Evolutionary conservation across 73 alveolate species (phyloP), one percentile per base, ranked within the genome.

Genomic region (Symbiodinium natans): DNA sequence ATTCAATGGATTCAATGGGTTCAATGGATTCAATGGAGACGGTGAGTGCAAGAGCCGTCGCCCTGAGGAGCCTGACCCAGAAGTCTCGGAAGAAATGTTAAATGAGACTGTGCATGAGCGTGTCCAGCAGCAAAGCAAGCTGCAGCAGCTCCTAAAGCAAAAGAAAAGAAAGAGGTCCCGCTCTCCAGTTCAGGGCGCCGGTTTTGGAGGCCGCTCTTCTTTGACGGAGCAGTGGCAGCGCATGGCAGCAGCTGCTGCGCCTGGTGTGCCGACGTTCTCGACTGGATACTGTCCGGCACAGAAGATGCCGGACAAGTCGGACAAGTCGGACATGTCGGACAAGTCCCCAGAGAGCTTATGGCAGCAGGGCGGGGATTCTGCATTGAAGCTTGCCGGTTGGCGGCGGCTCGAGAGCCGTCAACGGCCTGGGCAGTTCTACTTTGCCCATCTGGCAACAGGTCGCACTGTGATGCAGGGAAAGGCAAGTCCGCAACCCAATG

Each of bases 401-500:
- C 41, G 74, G 73, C 95, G 95, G 46, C 41, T 88, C 29, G 95
- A 88, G 43, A 88, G 95, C 80, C 95, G 95, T 5, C 86, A 86
- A 2, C 13, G 17, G 41, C 95, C 95, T 2, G 95, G 95, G 6
- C 95, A 59, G 8, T 88, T 88, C 73, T 88, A 88, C 54, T 88
- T 88, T 41, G 95, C 95, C 25, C 95, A 88, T 46, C 42, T 40
- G 41, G 95, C 95, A 27, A 88, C 95, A 13, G 95, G 95, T 15
- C 42, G 23, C 13, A 88, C 95, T 25, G 95, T 88, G 13, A 40
- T 63, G 86, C 74, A 85, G 33, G 84, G 43, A 10, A 13, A 21
- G 36, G 9, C 38, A 63, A 23, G 36, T 9, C 31, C 38, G 17
- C 17, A 21, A 23, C 48, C 43, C 7, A 41, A 36, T 19, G 31